Evolutionary conservation across 805 yeast species (phyloP), one percentile per base, ranked within the genome.

Genomic region (Danielozyma ontarioensis): DNA sequence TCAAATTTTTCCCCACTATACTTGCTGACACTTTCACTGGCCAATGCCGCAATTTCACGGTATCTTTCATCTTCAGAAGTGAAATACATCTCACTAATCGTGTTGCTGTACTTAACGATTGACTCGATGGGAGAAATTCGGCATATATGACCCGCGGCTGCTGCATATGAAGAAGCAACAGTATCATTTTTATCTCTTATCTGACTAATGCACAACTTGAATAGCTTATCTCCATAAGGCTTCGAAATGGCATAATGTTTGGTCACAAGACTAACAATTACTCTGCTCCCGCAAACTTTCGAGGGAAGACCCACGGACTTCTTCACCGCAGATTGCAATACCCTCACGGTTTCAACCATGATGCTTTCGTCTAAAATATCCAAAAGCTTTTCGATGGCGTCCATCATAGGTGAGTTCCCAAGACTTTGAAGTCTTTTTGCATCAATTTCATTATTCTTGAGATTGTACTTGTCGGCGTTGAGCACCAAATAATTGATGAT

Each of bases 281-380:
- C 80, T 40, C 78, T 72, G 4, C 95, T 76, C 0, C 90, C 88
- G 16, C 89, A 86, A 0, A 84, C 87, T 49, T 90, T 87, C 0
- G 97, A 86, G 0, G 97, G 97, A 11, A 93, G 64, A 0, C 97
- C 97, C 14, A 89, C 84, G 0, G 94, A 75, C 35, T 66, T 72
- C 39, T 78, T 77, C 6, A 85, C 74, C 2, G 86, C 73, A 14
- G 58, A 50, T 15, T 72, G 71, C 18, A 87, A 59, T 25, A 61
- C 64, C 2, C 61, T 64, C 3, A 84, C 62, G 22, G 78, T 57
- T 10, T 64, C 68, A 1, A 64, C 69, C 61, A 78, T 63, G 16
- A 65, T 57, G 1, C 63, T 64, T 16, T 59, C 65, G 51, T 77
- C 82, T 4, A 80, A 45, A 17, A 75, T 49, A 29, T 75, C 80